Conservation (phyloP, 371 early-diverging fungal genomes). For the Haplosporangium sp. region DNA sequence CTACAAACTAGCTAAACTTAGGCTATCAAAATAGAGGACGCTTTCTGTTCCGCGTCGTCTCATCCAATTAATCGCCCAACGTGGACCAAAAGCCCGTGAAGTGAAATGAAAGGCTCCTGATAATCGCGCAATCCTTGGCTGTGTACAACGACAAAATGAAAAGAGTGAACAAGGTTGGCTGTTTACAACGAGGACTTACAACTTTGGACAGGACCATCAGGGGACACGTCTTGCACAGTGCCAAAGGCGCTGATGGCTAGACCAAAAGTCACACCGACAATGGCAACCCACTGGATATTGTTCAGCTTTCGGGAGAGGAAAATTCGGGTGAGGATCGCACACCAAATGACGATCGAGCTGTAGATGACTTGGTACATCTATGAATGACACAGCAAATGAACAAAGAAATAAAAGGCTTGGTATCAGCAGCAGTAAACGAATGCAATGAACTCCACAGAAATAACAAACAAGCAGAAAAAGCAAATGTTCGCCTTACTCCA, state of each 20-base stretch:
- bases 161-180: too few species aligned
- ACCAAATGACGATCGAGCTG: constrained; percentile 80
- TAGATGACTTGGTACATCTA: constrained; percentile 84
- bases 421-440: not conserved
- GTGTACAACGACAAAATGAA: too few species aligned
- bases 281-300: constrained; percentile 71
- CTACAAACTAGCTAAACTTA: too few species aligned
- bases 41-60: not conserved
- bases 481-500: constrained; percentile 63
- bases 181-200: too few species aligned
- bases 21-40: too few species aligned
- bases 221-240: constrained; percentile 49
- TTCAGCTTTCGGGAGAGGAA: constrained; percentile 69
- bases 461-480: not conserved
- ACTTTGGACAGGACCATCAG: constrained; percentile 34
- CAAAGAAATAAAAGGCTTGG: not conserved
- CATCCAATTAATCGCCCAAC: constrained; percentile 18
- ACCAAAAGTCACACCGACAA: constrained; percentile 75
- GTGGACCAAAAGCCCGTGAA: constrained; percentile 15
- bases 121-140: too few species aligned
- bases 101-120: too few species aligned
- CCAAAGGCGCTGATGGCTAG: constrained; percentile 73
- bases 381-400: not conserved
- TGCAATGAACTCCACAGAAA: not conserved
- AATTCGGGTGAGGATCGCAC: constrained; percentile 74